These are phyloP conservation scores for Pythium oligandrum DNA, from an alignment of 352 stramenopile genomes.

Conservation along the genomic window DNA sequence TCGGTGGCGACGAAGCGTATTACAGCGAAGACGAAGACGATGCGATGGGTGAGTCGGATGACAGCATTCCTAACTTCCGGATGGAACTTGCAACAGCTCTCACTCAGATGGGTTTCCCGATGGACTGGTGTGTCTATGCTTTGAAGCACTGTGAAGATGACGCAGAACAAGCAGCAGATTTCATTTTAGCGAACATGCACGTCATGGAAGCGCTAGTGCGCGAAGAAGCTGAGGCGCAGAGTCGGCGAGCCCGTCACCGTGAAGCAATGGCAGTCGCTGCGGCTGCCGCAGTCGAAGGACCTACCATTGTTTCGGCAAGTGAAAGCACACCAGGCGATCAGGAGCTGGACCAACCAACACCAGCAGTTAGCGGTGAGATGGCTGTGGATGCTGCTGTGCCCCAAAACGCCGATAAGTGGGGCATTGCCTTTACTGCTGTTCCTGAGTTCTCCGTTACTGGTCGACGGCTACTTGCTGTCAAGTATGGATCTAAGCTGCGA, in stretches of 20 bases:
- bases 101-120: constrained; percentile 84
- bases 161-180: constrained; percentile 74
- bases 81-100: constrained; percentile 77
- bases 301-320: background rate
- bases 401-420: constrained; percentile 66
- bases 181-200: constrained; percentile 83
- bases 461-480: constrained; percentile 58
- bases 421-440: constrained; percentile 81
- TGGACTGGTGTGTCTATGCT: constrained; percentile 86
- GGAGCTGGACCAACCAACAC: background rate
- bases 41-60: constrained; percentile 33
- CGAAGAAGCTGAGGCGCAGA: constrained; percentile 57
- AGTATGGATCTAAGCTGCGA: constrained; percentile 61
- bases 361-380: background rate
- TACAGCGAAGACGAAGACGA: constrained; percentile 84
- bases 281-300: constrained; percentile 21
- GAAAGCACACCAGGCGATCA: background rate
- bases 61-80: constrained; percentile 74
- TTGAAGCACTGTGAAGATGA: constrained; percentile 81
- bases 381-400: constrained; percentile 7
- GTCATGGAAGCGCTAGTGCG: constrained; percentile 73
- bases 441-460: constrained; percentile 82
- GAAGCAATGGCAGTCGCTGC: constrained; percentile 17
- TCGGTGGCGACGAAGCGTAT: constrained; percentile 60
- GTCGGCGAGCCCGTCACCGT: constrained; percentile 43